phyloP scores from a whole-genome alignment of 768 basidiomycete genomes.

The Pleurotus platypus region DNA sequence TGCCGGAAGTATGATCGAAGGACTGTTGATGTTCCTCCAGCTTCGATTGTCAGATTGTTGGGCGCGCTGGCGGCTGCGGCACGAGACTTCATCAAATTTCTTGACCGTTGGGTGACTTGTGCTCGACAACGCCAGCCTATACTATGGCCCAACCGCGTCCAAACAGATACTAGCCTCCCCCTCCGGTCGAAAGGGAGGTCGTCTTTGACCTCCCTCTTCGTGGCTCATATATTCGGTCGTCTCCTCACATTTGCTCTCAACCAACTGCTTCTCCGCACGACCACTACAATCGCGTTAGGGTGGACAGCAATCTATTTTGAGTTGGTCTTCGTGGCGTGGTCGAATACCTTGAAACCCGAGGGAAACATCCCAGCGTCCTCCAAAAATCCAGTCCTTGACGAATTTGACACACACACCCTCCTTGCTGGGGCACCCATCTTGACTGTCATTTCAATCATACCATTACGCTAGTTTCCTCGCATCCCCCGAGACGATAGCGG shows the following conservation, averaged over 20 bases:
- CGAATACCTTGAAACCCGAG: not conserved
- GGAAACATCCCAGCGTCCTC: not conserved
- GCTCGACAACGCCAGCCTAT: too few relatives aligned
- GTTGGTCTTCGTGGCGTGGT: conserved; percentile 61
- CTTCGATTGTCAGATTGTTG: too few relatives aligned
- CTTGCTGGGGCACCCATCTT: conserved; percentile 67
- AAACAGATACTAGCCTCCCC: too few relatives aligned
- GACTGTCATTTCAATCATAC: conserved; percentile 37
- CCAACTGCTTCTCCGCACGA: conserved; percentile 79
- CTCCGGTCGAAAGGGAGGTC: too few relatives aligned
- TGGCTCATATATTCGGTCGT: conserved; percentile 82
- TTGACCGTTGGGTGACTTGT: too few relatives aligned
- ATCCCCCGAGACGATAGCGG: conserved; percentile 27
- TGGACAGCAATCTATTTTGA: conserved; percentile 93
- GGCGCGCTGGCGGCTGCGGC: too few relatives aligned
- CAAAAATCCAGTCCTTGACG: conserved; percentile 21
- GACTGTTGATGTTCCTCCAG: too few relatives aligned
- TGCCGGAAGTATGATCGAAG: too few relatives aligned
- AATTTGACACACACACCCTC: conserved; percentile 59
- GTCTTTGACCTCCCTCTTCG: conserved; percentile 55
- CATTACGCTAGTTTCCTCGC: conserved; percentile 48
- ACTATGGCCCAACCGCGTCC: too few relatives aligned
- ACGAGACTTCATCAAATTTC: too few relatives aligned
- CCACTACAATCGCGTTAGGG: conserved; percentile 82
- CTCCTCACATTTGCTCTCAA: conserved; percentile 86